A percentile compares a stretch with the other conserved stretches of the same genome.
These are phyloP conservation scores for Stachybotrys elegans DNA, from an alignment of 2,329 filamentous ascomycete species.

Conservation along the genomic window DNA sequence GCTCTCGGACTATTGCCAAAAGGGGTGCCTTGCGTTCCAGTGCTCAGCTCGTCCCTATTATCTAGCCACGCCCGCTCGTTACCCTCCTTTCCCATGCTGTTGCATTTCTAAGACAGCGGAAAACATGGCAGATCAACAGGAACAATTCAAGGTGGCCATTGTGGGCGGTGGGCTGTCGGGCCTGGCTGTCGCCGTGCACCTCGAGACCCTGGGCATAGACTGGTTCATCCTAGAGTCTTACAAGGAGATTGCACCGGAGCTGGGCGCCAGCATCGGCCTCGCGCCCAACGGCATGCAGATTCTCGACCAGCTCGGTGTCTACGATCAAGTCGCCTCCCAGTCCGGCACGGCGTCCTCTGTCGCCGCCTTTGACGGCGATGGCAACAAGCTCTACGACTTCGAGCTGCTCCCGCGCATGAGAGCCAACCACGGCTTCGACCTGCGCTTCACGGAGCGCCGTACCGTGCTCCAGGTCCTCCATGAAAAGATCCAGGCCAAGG, in stretches of 20 bases:
- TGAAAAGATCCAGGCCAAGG: not conserved
- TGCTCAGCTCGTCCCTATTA: too few relatives aligned
- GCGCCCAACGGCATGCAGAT: constrained; percentile 36
- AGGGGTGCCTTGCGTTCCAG: too few relatives aligned
- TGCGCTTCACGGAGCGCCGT: not conserved
- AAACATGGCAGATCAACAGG: not conserved
- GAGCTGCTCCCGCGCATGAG: not conserved
- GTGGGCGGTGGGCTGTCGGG: constrained; percentile 42
- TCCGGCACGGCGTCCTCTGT: not conserved
- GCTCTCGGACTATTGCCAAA: too few relatives aligned
- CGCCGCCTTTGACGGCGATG: not conserved
- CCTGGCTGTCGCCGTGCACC: constrained; percentile 17
- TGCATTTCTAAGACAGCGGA: not conserved
- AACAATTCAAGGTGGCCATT: constrained; percentile 23
- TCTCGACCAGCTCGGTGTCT: constrained; percentile 40
- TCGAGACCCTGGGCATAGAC: constrained; percentile 35
- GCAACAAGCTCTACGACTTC: not conserved
- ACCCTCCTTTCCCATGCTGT: not conserved
- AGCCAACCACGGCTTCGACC: not conserved
- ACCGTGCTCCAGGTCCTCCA: not conserved
- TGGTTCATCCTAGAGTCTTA: constrained; percentile 43
- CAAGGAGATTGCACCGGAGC: constrained; percentile 33
- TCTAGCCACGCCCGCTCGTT: not conserved
- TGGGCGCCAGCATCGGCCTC: constrained; percentile 44
- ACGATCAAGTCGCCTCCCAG: constrained; percentile 10